These are phyloP conservation scores for Rhizophagus clarus DNA, from an alignment of 192 early-diverging fungal genomes.

Conservation along the genomic window DNA sequence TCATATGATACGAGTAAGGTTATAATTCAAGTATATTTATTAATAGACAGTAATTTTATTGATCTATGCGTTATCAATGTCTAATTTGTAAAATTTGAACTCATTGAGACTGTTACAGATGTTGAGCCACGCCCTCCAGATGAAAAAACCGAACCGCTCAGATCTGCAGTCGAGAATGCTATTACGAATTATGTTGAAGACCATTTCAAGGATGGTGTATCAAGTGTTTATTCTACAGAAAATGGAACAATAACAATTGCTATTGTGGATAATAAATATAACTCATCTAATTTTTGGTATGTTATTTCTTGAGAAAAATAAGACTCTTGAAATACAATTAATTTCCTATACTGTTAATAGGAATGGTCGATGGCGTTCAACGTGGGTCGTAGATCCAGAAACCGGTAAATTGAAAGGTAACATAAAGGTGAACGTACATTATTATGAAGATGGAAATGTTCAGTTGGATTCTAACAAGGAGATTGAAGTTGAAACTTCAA, in stretches of 20 bases:
- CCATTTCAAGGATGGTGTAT: conserved; percentile 79
- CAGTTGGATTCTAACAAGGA: conserved; percentile 86
- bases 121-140: conserved; percentile 37
- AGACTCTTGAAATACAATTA: neutral
- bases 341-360: conserved; percentile 37
- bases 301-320: neutral
- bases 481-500: conserved; percentile 42
- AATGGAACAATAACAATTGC: conserved; percentile 50
- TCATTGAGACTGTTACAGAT: conserved; percentile 38
- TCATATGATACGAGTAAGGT: conserved; percentile 66
- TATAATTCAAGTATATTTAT: neutral
- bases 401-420: conserved; percentile 67
- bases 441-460: conserved; percentile 99
- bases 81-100: neutral
- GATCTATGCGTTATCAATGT: too few species aligned
- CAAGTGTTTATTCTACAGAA: conserved; percentile 65
- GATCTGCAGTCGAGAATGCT: conserved; percentile 63
- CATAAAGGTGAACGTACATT: conserved; percentile 86
- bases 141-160: conserved; percentile 42
- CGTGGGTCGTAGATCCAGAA: conserved; percentile 71
- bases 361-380: conserved; percentile 92
- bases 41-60: neutral
- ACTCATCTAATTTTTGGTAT: conserved; percentile 91
- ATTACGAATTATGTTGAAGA: conserved; percentile 66
- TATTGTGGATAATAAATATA: conserved; percentile 92